Evolutionary conservation across 352 stramenopile species (phyloP), one percentile per base, ranked within the genome.

Genomic region (Phytophthora litchii): DNA sequence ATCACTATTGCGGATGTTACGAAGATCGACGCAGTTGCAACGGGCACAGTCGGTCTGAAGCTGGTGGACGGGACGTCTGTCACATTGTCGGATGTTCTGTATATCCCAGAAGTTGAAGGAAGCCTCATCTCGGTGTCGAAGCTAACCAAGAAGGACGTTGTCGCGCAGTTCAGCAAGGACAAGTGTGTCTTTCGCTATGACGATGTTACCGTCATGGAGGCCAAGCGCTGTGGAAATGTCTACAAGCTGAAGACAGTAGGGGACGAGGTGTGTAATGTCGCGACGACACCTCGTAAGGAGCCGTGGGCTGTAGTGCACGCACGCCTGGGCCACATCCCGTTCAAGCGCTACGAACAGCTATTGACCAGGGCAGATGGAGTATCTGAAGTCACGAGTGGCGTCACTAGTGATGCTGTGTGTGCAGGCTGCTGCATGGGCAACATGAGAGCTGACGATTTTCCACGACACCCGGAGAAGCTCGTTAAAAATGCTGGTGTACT

Each of bases 21-120:
- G 31, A 58, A 53, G 38, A 54, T 58, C 38, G 46, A 64, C 1
- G 38, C 47, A 12, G 46, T 59, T 58, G 54, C 54, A 16, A 54
- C 40, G 36, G 54, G 32, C 53, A 47, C 54, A 13, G 29, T 48
- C 42, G 20, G 43, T 6, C 29, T 54, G 16, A 41, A 54, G 40
- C 21, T 54, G 25, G 41, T 47, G 42, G 20, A 48, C 56, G 47
- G 35, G 27, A 57, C 29, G 38, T 45, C 45, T 3, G 29, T 57
- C 38, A 47, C 16, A 25, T 5, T 58, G 19, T 27, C 23, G 23
- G 23, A 27, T 27, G 23, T 27, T 27, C 23, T 27, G 3, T 27
- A 27, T 5, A 27, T 5, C 23, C 23, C 23, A 3, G 5, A 27
- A 27, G 23, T 27, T 27, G 23, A 27, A 27, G 23, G 23, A 27